These are phyloP conservation scores for Rhodotorula toruloides DNA, from an alignment of 768 basidiomycete species.

Conservation along the genomic window DNA sequence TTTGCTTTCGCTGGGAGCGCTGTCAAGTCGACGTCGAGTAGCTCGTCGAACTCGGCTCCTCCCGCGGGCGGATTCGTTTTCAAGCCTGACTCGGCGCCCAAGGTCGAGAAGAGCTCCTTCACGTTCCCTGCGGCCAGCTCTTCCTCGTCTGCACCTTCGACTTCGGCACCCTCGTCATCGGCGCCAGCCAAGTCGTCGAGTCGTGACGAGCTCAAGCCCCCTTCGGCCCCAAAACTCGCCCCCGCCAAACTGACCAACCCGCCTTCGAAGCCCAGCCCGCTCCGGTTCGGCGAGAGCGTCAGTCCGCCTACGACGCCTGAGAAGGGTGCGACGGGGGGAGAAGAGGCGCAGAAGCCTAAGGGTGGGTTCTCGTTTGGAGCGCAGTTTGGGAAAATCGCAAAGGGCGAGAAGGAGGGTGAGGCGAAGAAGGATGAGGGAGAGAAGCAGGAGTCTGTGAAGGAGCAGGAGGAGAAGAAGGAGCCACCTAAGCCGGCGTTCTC, in stretches of 20 bases:
- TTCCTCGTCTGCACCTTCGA: background rate
- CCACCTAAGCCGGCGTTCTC: slow-evolving; percentile 3
- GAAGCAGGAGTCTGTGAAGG: slow-evolving; percentile 26
- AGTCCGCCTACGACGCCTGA: slow-evolving; percentile 25
- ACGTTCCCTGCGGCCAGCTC: slow-evolving; percentile 19
- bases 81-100: slow-evolving; percentile 16
- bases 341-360: background rate
- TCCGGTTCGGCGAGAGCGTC: slow-evolving; percentile 34
- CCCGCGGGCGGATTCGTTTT: slow-evolving; percentile 32
- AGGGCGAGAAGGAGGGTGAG: slow-evolving; percentile 40
- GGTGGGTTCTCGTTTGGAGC: slow-evolving; percentile 30
- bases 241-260: slow-evolving; percentile 33
- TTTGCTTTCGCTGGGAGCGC: slow-evolving; percentile 30
- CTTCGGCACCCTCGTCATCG: background rate
- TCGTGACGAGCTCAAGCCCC: slow-evolving; percentile 10
- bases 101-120: slow-evolving; percentile 33
- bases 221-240: slow-evolving; percentile 30
- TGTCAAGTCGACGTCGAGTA: background rate
- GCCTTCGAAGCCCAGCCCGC: slow-evolving; percentile 29
- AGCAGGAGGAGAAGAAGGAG: background rate
- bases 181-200: slow-evolving; percentile 1
- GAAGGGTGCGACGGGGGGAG: background rate
- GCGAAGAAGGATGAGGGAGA: slow-evolving; percentile 34
- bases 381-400: slow-evolving; percentile 45
- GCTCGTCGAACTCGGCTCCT: background rate